Conservation (phyloP, 192 early-diverging fungal species). For the Coemansia erecta region DNA sequence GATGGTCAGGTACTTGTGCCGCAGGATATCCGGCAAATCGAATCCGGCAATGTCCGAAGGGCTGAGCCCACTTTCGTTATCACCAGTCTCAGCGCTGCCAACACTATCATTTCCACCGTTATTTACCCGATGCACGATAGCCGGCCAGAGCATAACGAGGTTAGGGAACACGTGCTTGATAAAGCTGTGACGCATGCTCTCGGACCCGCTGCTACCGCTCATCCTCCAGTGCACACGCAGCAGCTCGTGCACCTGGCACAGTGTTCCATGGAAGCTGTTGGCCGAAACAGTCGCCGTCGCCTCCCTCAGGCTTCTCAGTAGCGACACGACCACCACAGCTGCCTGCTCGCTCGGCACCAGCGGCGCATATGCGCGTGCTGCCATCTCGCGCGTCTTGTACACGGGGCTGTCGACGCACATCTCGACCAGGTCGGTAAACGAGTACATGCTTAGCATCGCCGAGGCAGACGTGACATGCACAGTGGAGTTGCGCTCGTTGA, state of each 20-base stretch:
- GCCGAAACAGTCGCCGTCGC: constrained; percentile 46
- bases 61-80: not conserved
- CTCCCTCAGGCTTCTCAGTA: constrained; percentile 54
- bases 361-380: constrained; percentile 75
- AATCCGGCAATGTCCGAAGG: not conserved
- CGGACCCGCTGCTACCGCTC: constrained; percentile 41
- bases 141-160: constrained; percentile 33
- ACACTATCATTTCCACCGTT: not conserved
- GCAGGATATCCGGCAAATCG: constrained; percentile 55
- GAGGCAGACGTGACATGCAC: constrained; percentile 51
- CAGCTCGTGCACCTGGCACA: constrained; percentile 72
- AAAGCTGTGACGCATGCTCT: constrained; percentile 45
- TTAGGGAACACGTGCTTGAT: constrained; percentile 48
- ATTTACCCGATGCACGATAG: constrained; percentile 16
- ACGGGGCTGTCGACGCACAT: constrained; percentile 49
- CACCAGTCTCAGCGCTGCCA: not conserved
- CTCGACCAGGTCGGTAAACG: constrained; percentile 52
- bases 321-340: constrained; percentile 39
- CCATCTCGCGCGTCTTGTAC: constrained; percentile 79
- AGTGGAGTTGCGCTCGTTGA: constrained; percentile 52
- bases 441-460: constrained; percentile 51
- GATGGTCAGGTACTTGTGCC: constrained; percentile 36
- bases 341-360: constrained; percentile 64
- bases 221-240: constrained; percentile 64
- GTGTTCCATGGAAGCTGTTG: constrained; percentile 74